phyloP scores from a whole-genome alignment of 2,329 filamentous ascomycete genomes.

The Penicillium brevicompactum region DNA sequence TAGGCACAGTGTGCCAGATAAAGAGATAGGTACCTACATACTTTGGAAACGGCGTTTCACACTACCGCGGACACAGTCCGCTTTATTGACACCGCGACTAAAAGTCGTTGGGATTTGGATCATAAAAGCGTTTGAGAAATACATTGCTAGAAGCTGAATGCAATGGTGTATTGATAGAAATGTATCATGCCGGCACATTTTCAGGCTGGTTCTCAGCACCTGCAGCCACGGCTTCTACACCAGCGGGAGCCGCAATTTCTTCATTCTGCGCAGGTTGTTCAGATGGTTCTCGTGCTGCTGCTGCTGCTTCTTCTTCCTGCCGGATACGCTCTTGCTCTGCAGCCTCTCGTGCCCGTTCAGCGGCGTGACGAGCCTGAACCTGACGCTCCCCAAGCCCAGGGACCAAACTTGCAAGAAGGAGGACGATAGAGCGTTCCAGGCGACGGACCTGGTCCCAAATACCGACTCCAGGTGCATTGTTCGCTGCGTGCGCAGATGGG shows the following conservation, averaged over 20 bases:
- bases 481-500: conserved; percentile 7
- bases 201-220: no score
- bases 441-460: conserved; percentile 42
- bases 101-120: no score
- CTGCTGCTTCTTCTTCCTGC: conserved; percentile 1
- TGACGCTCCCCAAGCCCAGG: conserved; percentile 65
- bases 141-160: no score
- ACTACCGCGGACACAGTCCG: no score
- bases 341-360: conserved; percentile 40
- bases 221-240: neutral
- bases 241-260: neutral
- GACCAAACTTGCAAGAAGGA: conserved; percentile 65
- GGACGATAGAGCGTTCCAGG: conserved; percentile 58
- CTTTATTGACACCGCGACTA: no score
- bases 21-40: no score
- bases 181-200: no score
- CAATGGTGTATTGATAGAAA: no score
- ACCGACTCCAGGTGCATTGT: neutral
- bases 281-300: neutral
- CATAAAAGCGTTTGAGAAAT: no score
- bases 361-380: conserved; percentile 57
- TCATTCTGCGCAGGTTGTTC: neutral
- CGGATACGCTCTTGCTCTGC: conserved; percentile 10
- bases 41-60: no score
- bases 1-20: no score